A percentile compares a stretch with the other conserved stretches of the same genome.
phyloP scores from a whole-genome alignment of 2,329 filamentous ascomycete species.

The Claviceps capensis region DNA sequence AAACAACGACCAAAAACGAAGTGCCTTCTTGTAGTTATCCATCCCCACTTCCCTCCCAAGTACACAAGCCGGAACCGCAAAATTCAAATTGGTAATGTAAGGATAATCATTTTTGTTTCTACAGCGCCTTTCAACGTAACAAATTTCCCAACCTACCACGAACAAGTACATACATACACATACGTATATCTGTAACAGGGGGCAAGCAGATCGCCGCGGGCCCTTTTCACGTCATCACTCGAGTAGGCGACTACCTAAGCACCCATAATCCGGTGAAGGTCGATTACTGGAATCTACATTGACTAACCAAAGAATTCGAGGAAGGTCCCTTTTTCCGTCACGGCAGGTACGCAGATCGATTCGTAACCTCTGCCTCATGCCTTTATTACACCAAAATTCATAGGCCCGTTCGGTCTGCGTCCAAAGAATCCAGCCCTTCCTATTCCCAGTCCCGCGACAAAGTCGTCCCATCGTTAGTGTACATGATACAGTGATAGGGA shows the following conservation, averaged over 20 bases:
- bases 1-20: too few relatives aligned
- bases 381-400: slow-evolving; percentile 7
- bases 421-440: neutral
- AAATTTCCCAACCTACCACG: too few relatives aligned
- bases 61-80: too few relatives aligned
- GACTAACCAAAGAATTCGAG: slow-evolving; percentile 8
- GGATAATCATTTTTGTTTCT: too few relatives aligned
- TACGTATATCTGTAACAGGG: neutral
- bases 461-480: neutral
- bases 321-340: slow-evolving; percentile 6
- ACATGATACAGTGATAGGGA: slow-evolving; percentile 3
- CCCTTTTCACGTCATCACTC: neutral
- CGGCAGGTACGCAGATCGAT: neutral
- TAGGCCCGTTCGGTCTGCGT: slow-evolving; percentile 10
- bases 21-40: too few relatives aligned
- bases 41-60: too few relatives aligned
- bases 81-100: too few relatives aligned
- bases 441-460: neutral
- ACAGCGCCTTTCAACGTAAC: too few relatives aligned
- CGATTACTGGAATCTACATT: slow-evolving; percentile 11
- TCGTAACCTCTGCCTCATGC: slow-evolving; percentile 1
- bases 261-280: slow-evolving; percentile 7
- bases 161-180: neutral
- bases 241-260: neutral
- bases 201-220: neutral